Percentiles rank a stretch among this genome's conserved stretches.
Evolutionary conservation across 805 yeast species (phyloP).

Genomic region (Metschnikowia lunata): DNA sequence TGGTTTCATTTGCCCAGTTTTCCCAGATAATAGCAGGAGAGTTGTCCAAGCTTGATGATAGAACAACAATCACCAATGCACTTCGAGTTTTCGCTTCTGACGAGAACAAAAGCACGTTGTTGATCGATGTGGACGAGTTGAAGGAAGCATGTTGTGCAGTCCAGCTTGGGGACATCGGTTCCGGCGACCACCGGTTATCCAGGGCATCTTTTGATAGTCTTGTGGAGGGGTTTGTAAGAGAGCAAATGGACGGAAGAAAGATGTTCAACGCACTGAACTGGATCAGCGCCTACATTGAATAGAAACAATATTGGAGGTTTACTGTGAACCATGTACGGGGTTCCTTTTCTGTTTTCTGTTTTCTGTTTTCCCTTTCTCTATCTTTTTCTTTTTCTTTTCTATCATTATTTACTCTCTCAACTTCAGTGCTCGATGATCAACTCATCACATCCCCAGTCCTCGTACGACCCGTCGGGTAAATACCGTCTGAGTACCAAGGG

Average conservation of each 20-base stretch:
- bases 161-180: conserved; percentile 42
- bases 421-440: conserved; percentile 72
- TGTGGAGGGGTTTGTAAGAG: conserved; percentile 52
- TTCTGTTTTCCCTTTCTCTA: not conserved
- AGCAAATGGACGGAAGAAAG: conserved; percentile 53
- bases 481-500: conserved; percentile 95
- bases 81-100: conserved; percentile 48
- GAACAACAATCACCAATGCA: conserved; percentile 53
- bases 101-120: conserved; percentile 30
- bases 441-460: conserved; percentile 99
- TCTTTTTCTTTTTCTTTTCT: not conserved
- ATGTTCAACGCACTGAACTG: conserved; percentile 61
- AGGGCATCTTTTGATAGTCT: conserved; percentile 46
- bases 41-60: conserved; percentile 47
- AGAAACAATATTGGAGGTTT: not conserved
- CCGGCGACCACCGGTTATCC: conserved; percentile 42
- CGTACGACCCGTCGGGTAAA: conserved; percentile 93
- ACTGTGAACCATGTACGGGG: not conserved
- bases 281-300: conserved; percentile 48
- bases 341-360: not conserved
- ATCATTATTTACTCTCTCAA: not conserved
- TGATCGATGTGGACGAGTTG: conserved; percentile 47
- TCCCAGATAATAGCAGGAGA: conserved; percentile 57
- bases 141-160: conserved; percentile 44
- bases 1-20: conserved; percentile 61